Conservation (phyloP, 352 stramenopile species). For the Phytophthora citricola region DNA sequence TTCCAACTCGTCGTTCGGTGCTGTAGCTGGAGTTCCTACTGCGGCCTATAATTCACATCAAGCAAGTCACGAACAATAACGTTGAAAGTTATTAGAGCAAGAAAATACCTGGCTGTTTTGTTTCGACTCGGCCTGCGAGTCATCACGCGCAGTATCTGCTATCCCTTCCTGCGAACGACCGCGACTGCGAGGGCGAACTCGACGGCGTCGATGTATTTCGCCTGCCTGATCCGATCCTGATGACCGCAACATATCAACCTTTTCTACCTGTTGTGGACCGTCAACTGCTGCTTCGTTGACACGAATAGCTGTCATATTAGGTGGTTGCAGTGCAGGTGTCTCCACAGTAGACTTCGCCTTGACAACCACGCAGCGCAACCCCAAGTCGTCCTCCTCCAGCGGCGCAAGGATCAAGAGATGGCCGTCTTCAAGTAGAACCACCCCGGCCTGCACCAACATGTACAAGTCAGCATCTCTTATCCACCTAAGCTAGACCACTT, state of each 20-base stretch:
- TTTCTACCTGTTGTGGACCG: too few species aligned
- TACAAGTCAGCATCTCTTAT: constrained; percentile 1
- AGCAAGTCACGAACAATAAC: constrained; percentile 13
- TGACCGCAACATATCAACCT: constrained; percentile 3
- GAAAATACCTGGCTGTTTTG: constrained; percentile 27
- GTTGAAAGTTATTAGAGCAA: background rate
- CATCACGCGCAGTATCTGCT: background rate
- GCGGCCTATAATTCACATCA: constrained; percentile 10
- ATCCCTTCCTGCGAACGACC: constrained; percentile 17
- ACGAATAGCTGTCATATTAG: constrained; percentile 34
- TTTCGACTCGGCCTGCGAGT: constrained; percentile 2
- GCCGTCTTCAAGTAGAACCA: constrained; percentile 49
- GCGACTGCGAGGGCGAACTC: constrained; percentile 15
- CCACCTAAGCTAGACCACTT: background rate
- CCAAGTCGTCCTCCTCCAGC: constrained; percentile 41
- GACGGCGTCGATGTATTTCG: constrained; percentile 19
- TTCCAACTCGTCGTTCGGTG: constrained; percentile 11
- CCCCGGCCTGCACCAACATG: constrained; percentile 51
- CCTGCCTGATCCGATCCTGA: constrained; percentile 1
- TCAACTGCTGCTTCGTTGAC: too few species aligned
- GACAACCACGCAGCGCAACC: constrained; percentile 62
- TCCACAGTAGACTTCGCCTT: constrained; percentile 40
- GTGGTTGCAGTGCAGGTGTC: constrained; percentile 16
- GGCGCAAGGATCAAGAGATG: constrained; percentile 64
- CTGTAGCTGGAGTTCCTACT: background rate